A percentile compares a stretch with the other conserved stretches of the same genome.
Conservation (phyloP, 148 eudicot genomes). For the Fagopyrum esculentum region DNA sequence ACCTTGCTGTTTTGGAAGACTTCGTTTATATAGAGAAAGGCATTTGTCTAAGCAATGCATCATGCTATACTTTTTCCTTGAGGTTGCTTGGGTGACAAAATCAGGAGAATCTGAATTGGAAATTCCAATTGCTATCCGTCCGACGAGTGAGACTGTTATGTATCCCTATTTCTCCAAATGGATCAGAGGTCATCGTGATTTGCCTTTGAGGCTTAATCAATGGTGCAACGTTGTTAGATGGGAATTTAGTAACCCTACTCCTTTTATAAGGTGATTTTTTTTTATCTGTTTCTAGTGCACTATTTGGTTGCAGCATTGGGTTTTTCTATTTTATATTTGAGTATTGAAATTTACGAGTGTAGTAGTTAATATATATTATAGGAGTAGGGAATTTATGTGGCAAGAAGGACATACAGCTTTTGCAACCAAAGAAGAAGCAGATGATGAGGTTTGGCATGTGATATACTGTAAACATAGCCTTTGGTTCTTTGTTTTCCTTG, state of each 20-base stretch:
- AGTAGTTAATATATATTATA: slow-evolving; percentile 18
- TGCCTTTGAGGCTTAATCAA: slow-evolving; percentile 88
- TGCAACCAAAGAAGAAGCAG: slow-evolving; percentile 92
- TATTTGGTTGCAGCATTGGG: not conserved
- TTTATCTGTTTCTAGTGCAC: not conserved
- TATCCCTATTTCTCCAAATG: slow-evolving; percentile 94
- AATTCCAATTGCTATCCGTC: slow-evolving; percentile 95
- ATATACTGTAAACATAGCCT: not conserved
- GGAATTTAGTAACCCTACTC: slow-evolving; percentile 99
- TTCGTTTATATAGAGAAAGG: not conserved
- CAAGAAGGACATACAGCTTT: slow-evolving; percentile 99
- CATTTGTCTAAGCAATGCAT: not conserved
- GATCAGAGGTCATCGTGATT: slow-evolving; percentile 97
- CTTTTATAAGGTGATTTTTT: slow-evolving; percentile 70
- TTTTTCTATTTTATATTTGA: too few species aligned
- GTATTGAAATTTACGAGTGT: not conserved
- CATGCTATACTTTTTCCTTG: slow-evolving; percentile 11
- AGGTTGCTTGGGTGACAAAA: slow-evolving; percentile 99
- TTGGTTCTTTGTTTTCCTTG: not conserved
- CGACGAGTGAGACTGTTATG: slow-evolving; percentile 99
- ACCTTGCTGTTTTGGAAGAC: not conserved
- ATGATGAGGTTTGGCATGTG: slow-evolving; percentile 55
- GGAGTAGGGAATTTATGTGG: slow-evolving; percentile 99
- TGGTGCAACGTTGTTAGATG: slow-evolving; percentile 99
- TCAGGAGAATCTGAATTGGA: slow-evolving; percentile 88